Conservation (phyloP, 805 yeast species). For the Torulaspora delbrueckii region DNA sequence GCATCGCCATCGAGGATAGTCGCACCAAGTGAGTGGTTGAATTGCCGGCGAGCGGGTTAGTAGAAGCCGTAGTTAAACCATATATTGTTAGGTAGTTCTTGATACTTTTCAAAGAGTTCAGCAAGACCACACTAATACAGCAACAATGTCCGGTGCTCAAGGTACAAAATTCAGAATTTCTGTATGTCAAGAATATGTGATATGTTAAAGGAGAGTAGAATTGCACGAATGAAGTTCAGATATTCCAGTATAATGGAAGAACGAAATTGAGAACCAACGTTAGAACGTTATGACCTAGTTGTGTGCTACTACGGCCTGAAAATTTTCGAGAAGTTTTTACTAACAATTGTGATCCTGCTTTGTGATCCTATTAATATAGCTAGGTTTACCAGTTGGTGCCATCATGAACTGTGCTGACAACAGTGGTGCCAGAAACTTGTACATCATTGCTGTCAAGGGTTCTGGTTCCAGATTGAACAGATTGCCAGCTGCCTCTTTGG, state of each 20-base stretch:
- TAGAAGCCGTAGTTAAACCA: neutral
- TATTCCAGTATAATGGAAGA: neutral
- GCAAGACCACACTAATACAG: constrained; percentile 23
- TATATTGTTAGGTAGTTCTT: neutral
- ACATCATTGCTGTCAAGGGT: constrained; percentile 98
- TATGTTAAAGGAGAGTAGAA: neutral
- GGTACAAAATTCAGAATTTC: constrained; percentile 99
- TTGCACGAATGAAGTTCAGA: neutral
- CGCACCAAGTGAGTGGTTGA: neutral
- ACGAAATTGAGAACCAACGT: neutral
- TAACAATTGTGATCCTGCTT: constrained; percentile 17
- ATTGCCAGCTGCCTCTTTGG: constrained; percentile 99
- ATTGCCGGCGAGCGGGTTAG: neutral
- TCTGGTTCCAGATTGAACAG: constrained; percentile 99
- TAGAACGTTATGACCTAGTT: neutral
- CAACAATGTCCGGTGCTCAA: constrained; percentile 89
- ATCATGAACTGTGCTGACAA: constrained; percentile 99
- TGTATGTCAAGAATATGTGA: constrained; percentile 53
- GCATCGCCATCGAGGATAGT: constrained; percentile 6
- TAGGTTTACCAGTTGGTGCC: constrained; percentile 99
- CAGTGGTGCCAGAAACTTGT: constrained; percentile 99
- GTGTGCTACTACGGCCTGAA: neutral
- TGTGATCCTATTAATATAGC: constrained; percentile 42
- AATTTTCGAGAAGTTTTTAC: constrained; percentile 8
- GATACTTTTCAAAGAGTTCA: constrained; percentile 1